These are phyloP conservation scores for Herpotrichia juniperi DNA, from an alignment of 2,329 filamentous ascomycete species.

Conservation along the genomic window DNA sequence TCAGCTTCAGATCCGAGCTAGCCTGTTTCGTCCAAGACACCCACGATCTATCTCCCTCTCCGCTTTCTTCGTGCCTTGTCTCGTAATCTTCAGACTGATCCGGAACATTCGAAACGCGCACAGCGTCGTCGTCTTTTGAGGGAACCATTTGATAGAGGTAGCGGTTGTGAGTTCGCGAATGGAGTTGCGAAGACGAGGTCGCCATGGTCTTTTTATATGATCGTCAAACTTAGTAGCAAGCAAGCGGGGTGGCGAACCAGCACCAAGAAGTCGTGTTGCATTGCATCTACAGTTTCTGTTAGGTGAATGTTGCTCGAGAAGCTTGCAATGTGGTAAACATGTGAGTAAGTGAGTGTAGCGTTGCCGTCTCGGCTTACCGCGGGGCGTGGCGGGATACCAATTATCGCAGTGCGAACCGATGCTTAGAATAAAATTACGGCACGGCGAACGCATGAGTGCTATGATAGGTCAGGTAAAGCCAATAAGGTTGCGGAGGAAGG, in stretches of 20 bases:
- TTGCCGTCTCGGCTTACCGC: too few relatives aligned
- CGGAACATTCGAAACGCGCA: conserved; percentile 3
- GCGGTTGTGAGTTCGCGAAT: conserved; percentile 4
- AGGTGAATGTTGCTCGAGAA: too few relatives aligned
- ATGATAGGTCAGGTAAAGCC: too few relatives aligned
- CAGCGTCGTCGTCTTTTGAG: conserved; percentile 14
- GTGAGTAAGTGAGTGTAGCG: too few relatives aligned
- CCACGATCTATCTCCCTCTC: background rate
- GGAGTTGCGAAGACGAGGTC: background rate
- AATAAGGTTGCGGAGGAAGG: too few relatives aligned
- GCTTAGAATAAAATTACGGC: too few relatives aligned
- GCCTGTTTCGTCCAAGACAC: conserved; percentile 7
- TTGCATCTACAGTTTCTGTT: too few relatives aligned
- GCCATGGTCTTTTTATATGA: background rate
- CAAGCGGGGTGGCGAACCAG: background rate
- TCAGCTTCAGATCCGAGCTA: conserved; percentile 16
- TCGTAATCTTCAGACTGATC: background rate
- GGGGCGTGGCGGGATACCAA: too few relatives aligned
- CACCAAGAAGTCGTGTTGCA: too few relatives aligned
- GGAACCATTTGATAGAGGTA: conserved; percentile 25
- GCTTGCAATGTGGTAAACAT: too few relatives aligned
- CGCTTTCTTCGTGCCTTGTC: background rate
- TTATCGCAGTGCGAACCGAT: too few relatives aligned
- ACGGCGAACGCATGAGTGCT: too few relatives aligned
- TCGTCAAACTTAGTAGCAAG: background rate